Conservation (phyloP, 345 rosid species). For the Melastoma malabathricum region DNA sequence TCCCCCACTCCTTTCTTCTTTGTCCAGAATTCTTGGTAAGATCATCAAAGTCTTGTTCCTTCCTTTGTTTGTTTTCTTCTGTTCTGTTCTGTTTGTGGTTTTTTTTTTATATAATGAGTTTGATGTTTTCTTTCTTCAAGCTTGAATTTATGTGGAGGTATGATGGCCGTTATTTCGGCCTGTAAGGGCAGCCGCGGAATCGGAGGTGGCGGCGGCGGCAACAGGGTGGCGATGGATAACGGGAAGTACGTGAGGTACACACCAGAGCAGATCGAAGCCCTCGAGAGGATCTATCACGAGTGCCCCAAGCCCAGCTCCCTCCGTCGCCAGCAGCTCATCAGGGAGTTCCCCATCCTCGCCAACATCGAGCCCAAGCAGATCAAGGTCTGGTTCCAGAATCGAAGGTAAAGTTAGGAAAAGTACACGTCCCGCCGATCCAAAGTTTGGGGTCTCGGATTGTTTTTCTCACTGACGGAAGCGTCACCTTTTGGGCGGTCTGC, state of each 20-base stretch:
- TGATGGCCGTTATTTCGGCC: slow-evolving; percentile 54
- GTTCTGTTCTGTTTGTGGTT: too few relatives aligned
- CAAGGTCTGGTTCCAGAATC: slow-evolving; percentile 81
- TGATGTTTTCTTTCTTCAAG: not conserved
- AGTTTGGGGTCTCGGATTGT: not conserved
- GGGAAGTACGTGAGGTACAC: slow-evolving; percentile 74
- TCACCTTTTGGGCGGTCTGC: too few relatives aligned
- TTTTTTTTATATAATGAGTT: too few relatives aligned
- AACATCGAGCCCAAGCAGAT: slow-evolving; percentile 78
- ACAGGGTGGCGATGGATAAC: slow-evolving; percentile 41
- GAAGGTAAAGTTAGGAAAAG: slow-evolving; percentile 35
- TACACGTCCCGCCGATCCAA: too few relatives aligned
- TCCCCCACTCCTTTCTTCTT: too few relatives aligned
- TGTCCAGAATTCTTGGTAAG: too few relatives aligned
- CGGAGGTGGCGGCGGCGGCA: slow-evolving; percentile 19
- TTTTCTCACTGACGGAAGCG: slow-evolving; percentile 1
- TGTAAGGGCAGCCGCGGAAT: too few relatives aligned
- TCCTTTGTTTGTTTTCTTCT: too few relatives aligned
- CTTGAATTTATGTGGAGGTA: slow-evolving; percentile 8
- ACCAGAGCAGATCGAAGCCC: slow-evolving; percentile 73
- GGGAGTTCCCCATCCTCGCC: slow-evolving; percentile 69
- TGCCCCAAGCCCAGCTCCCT: slow-evolving; percentile 76
- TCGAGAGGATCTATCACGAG: slow-evolving; percentile 56
- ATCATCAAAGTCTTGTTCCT: too few relatives aligned
- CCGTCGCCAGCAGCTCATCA: slow-evolving; percentile 64